phyloP scores from a whole-genome alignment of 305 asterid species.

The Fraxinus baroniana region DNA sequence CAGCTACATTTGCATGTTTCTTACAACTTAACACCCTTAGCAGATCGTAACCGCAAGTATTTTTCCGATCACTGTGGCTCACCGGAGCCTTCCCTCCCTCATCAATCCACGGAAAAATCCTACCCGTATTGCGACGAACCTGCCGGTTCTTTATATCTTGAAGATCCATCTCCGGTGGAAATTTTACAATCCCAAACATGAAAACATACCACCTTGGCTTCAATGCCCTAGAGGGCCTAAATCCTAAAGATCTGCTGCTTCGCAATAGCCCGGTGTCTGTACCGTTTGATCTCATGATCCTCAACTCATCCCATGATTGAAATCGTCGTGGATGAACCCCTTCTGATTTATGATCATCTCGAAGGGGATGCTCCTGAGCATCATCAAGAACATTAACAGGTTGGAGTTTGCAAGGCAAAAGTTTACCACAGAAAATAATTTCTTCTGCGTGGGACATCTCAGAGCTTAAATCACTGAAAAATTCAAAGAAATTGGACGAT shows the following conservation, averaged over 20 bases:
- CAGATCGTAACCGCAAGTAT: conserved; percentile 45
- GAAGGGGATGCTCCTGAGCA: not conserved
- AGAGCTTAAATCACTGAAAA: conserved; percentile 33
- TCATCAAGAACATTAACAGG: not conserved
- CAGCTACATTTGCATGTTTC: conserved; percentile 50
- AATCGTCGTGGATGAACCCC: conserved; percentile 18
- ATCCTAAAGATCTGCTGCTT: conserved; percentile 44
- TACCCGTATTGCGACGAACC: conserved; percentile 40
- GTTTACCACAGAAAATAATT: conserved; percentile 62
- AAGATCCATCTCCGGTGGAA: conserved; percentile 58
- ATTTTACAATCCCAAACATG: conserved; percentile 45
- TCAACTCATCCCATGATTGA: conserved; percentile 45
- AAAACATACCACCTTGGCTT: conserved; percentile 52
- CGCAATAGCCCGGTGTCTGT: conserved; percentile 20
- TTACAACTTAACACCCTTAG: conserved; percentile 56
- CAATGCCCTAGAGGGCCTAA: conserved; percentile 25
- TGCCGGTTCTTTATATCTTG: conserved; percentile 60
- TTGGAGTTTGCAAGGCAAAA: conserved; percentile 37
- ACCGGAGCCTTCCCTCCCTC: conserved; percentile 28
- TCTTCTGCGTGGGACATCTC: conserved; percentile 71
- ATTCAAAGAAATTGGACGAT: conserved; percentile 49
- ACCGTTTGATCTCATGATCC: conserved; percentile 10
- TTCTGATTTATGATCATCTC: not conserved
- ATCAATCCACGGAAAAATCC: conserved; percentile 22
- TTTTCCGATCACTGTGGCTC: conserved; percentile 23